phyloP scores from a whole-genome alignment of 805 yeast species.

The Wickerhamiella cacticola region DNA sequence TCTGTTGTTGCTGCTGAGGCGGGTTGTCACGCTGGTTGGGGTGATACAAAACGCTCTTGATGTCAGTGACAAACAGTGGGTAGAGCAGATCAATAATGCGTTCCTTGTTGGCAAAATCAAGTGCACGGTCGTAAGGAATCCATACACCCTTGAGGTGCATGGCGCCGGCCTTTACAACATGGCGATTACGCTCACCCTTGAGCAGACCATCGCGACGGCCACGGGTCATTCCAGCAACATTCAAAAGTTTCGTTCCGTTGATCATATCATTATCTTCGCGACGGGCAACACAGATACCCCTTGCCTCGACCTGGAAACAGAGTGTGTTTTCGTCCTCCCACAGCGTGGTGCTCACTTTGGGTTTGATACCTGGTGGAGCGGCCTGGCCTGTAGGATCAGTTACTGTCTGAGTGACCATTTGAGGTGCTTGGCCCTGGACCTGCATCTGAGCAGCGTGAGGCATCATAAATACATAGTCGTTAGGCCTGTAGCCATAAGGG shows the following conservation, averaged over 20 bases:
- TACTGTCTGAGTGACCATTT: slow-evolving; percentile 19
- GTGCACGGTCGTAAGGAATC: slow-evolving; percentile 78
- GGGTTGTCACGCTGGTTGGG: slow-evolving; percentile 18
- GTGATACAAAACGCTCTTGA: slow-evolving; percentile 36
- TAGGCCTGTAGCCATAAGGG: slow-evolving; percentile 11
- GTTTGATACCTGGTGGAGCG: slow-evolving; percentile 35
- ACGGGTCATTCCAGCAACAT: slow-evolving; percentile 78
- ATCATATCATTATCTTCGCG: slow-evolving; percentile 78
- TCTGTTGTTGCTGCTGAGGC: slow-evolving; percentile 9
- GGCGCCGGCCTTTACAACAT: slow-evolving; percentile 75
- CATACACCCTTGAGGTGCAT: slow-evolving; percentile 85
- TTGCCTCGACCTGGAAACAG: slow-evolving; percentile 77
- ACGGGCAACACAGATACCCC: slow-evolving; percentile 67
- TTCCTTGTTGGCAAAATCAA: slow-evolving; percentile 69
- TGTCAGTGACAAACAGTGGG: slow-evolving; percentile 63
- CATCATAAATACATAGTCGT: slow-evolving; percentile 13
- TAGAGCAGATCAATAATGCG: slow-evolving; percentile 55
- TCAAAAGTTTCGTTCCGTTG: slow-evolving; percentile 71
- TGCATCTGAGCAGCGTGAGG: slow-evolving; percentile 13
- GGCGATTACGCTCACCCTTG: slow-evolving; percentile 62
- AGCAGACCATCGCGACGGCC: slow-evolving; percentile 78
- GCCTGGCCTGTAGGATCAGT: slow-evolving; percentile 32
- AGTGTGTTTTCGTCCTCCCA: slow-evolving; percentile 84
- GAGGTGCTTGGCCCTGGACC: slow-evolving; percentile 11
- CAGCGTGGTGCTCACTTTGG: slow-evolving; percentile 68